A percentile compares a stretch with the other conserved stretches of the same genome.
Conservation (phyloP, 495 filamentous ascomycete species). For the Penicillium dipodomyicola region DNA sequence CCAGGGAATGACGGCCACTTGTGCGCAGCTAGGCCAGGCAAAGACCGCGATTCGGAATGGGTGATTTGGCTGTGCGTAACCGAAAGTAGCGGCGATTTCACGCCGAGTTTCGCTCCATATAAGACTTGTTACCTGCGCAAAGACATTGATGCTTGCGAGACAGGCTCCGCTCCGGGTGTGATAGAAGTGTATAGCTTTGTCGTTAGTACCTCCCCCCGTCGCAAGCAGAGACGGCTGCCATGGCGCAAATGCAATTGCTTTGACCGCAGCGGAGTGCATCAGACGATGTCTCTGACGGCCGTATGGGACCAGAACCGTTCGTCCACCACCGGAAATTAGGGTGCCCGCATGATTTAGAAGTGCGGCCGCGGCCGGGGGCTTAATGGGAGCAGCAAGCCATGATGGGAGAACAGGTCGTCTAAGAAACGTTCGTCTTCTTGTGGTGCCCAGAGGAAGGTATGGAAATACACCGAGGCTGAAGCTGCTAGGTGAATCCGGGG, state of each 20-base stretch:
- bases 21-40: conserved; percentile 88
- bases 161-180: conserved; percentile 82
- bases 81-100: conserved; percentile 92
- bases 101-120: conserved; percentile 84
- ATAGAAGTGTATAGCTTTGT: conserved; percentile 94
- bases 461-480: conserved; percentile 23
- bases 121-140: conserved; percentile 88
- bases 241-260: conserved; percentile 95
- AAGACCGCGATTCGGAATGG: conserved; percentile 90
- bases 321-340: conserved; percentile 30
- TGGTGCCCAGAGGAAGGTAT: conserved; percentile 16
- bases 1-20: conserved; percentile 89
- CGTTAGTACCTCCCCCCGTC: conserved; percentile 89
- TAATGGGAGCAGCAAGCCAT: conserved; percentile 24
- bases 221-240: conserved; percentile 88
- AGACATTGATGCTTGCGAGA: conserved; percentile 86
- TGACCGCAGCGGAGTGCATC: conserved; percentile 82
- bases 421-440: conserved; percentile 19
- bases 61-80: conserved; percentile 93
- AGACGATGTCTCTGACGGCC: conserved; percentile 71
- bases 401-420: conserved; percentile 31
- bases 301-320: conserved; percentile 31
- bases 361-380: conserved; percentile 18
- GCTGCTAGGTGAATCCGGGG: conserved; percentile 12
- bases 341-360: conserved; percentile 32